These are phyloP conservation scores for Capronia epimyces DNA, from an alignment of 2,329 filamentous ascomycete species.

Conservation along the genomic window DNA sequence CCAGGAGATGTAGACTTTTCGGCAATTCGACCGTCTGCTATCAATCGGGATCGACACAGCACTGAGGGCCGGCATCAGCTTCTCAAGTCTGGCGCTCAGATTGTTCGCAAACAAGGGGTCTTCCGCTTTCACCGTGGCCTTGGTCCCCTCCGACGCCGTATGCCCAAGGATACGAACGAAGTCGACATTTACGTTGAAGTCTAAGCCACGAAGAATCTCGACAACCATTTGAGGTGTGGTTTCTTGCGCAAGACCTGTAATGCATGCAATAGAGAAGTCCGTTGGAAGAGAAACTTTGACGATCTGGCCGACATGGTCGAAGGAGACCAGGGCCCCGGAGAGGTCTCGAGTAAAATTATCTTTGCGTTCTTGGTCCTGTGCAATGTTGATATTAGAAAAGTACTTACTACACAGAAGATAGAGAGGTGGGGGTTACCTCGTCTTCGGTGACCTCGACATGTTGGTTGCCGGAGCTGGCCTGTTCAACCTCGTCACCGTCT, in stretches of 20 bases:
- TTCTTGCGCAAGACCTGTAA: conserved; percentile 22
- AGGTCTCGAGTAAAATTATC: conserved; percentile 27
- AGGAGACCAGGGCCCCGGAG: conserved; percentile 25
- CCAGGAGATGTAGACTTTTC: conserved; percentile 30
- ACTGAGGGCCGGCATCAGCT: conserved; percentile 14
- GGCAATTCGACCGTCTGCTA: conserved; percentile 22
- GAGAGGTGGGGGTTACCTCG: conserved; percentile 13
- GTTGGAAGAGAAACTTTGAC: conserved; percentile 28
- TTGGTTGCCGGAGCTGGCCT: neutral
- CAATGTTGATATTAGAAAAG: neutral
- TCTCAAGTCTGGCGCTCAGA: conserved; percentile 15
- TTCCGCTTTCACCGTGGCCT: conserved; percentile 22
- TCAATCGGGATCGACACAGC: conserved; percentile 17
- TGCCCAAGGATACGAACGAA: conserved; percentile 17
- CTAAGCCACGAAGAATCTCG: conserved; percentile 17
- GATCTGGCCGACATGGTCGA: conserved; percentile 26
- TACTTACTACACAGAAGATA: neutral
- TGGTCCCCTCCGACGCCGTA: neutral
- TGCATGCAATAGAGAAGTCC: conserved; percentile 29
- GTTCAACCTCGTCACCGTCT: neutral
- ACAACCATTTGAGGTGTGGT: conserved; percentile 19
- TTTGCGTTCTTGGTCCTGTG: conserved; percentile 18
- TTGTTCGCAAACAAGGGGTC: conserved; percentile 26
- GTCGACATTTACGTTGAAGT: conserved; percentile 20
- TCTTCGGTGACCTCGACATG: conserved; percentile 13